Evolutionary conservation across 2,329 filamentous ascomycete genomes (phyloP), one percentile per base, ranked within the genome.

Genomic region (Grosmannia clavigera): DNA sequence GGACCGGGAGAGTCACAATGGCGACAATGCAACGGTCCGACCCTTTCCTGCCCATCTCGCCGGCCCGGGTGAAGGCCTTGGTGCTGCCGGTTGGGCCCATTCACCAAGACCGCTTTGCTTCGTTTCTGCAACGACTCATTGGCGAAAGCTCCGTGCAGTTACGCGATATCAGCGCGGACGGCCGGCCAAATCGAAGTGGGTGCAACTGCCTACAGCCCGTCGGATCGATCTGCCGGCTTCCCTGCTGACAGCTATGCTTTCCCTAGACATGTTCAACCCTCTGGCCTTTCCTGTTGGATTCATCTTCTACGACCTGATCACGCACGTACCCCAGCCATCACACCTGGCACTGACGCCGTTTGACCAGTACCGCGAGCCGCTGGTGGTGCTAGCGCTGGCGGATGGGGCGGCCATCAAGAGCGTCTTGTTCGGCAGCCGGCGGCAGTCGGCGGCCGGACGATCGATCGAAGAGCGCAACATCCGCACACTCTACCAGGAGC

Each of bases 261-360:
- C 10, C 10, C 19, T 71, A 96, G 91, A 90, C 73, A 92, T 94
- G 85, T 96, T 97, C 74, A 95, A 90, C 61, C 92, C 92, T 50
- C 77, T 94, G 68, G 89, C 88, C 16, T 96, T 94, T 72, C 91
- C 90, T 12, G 82, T 85, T 66, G 92, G 92, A 62, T 85, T 86
- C 68, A 87, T 97, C 63, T 81, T 96, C 67, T 96, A 94, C 78
- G 88, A 96, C 70, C 81, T 96, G 63, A 85, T 88, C 61, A 90
- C 88, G 62, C 86, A 90, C 68, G 78, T 87, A 60, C 87, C 90
- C 29, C 85, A 88, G n/a, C 80, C 85, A 38, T 90, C 89, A 38
- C 90, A 95, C 69, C 77, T 90, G 52, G 81, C 89, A 25, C 75
- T 95, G 50, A 87, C 87, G 46, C 92, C 94, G 1, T 96, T 96